Percentiles rank a stretch among this genome's conserved stretches.
Evolutionary conservation across 495 filamentous ascomycete species (phyloP).

Genomic region (Staphylotrichum longicolle): DNA sequence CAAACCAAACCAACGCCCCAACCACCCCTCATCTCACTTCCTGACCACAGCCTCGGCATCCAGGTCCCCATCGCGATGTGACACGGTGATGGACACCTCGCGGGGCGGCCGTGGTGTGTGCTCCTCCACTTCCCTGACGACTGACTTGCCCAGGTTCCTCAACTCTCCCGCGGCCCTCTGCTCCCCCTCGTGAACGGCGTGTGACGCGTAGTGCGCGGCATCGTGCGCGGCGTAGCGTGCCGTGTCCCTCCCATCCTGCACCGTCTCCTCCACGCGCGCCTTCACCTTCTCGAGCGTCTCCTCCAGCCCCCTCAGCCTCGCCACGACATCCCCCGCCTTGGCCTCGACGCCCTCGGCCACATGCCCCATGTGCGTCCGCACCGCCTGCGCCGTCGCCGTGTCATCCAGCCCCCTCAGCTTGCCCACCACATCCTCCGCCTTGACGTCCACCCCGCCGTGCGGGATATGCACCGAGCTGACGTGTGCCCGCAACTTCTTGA

Average conservation of each 20-base stretch:
- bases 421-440: not conserved
- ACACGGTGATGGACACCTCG: slow-evolving; percentile 2
- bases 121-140: not conserved
- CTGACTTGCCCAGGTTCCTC: not conserved
- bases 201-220: not conserved
- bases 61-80: not conserved
- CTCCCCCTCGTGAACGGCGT: not conserved
- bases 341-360: not conserved
- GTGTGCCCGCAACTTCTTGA: slow-evolving; percentile 1
- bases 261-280: not conserved
- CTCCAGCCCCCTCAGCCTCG: slow-evolving; percentile 4
- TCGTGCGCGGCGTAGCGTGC: not conserved
- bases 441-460: not conserved
- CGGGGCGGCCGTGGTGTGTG: not conserved
- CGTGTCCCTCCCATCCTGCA: not conserved
- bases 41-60: not conserved
- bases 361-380: not conserved
- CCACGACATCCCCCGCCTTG: not conserved
- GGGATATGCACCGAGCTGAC: not conserved
- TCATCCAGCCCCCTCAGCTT: not conserved
- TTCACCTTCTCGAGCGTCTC: slow-evolving; percentile 1
- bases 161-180: not conserved
- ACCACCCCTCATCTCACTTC: not conserved
- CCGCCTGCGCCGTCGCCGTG: not conserved
- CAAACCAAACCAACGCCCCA: too few relatives aligned